Percentiles rank a stretch among this genome's conserved stretches.
These are phyloP conservation scores for Fragilariopsis cylindrus DNA, from an alignment of 108 stramenopile species.

Conservation along the genomic window DNA sequence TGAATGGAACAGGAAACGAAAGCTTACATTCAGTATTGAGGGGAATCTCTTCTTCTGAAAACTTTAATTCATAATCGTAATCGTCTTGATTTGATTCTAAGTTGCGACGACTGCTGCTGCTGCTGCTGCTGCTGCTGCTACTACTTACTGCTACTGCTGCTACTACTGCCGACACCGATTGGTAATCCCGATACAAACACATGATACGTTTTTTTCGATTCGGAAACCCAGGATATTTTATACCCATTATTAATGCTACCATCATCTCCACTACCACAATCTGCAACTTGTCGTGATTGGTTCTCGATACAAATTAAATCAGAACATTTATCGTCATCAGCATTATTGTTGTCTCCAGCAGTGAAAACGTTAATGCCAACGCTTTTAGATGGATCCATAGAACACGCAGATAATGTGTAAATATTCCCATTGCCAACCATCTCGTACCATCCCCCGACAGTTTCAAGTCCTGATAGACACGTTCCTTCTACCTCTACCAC, in stretches of 20 bases:
- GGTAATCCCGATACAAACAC: constrained; percentile 13
- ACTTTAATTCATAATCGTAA: neutral
- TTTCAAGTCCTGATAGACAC: constrained; percentile 18
- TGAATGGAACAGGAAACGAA: neutral
- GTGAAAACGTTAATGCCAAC: constrained; percentile 8
- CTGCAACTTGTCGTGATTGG: constrained; percentile 5
- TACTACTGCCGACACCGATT: neutral
- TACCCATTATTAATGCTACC: neutral
- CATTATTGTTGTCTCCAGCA: neutral
- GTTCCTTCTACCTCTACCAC: neutral
- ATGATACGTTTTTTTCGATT: neutral
- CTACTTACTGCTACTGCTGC: neutral
- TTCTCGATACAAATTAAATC: constrained; percentile 1
- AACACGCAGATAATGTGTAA: constrained; percentile 3
- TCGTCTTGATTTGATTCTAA: neutral
- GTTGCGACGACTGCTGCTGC: neutral
- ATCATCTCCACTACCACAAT: constrained; percentile 1
- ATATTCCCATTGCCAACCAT: constrained; percentile 6
- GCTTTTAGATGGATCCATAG: constrained; percentile 1
- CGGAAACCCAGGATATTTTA: constrained; percentile 4
- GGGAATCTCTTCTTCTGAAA: constrained; percentile 1
- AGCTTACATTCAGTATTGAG: neutral
- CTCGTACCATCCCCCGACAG: constrained; percentile 9
- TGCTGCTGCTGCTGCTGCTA: neutral
- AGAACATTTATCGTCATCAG: neutral